Percentiles rank a stretch among this genome's conserved stretches.
Conservation (phyloP, 495 filamentous ascomycete genomes). For the Aspergillus carlsbadensis region DNA sequence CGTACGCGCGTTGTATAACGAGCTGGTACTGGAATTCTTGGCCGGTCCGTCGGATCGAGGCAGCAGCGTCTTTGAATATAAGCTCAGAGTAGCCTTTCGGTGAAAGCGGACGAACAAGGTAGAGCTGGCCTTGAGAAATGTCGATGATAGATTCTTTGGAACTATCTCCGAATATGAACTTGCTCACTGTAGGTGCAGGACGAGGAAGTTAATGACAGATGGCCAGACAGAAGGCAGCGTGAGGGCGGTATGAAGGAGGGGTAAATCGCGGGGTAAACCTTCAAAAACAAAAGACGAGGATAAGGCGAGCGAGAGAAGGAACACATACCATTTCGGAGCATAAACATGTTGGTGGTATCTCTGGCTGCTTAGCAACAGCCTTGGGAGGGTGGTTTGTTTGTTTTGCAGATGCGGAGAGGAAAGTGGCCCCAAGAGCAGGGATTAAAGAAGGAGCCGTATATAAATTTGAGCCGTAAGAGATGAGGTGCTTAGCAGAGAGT, state of each 20-base stretch:
- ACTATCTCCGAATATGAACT: constrained; percentile 86
- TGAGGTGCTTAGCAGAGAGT: neutral
- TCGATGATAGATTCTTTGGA: constrained; percentile 94
- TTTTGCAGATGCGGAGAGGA: neutral
- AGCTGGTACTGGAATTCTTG: constrained; percentile 97
- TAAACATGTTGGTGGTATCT: constrained; percentile 60
- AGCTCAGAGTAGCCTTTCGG: constrained; percentile 97
- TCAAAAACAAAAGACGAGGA: neutral
- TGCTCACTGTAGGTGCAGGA: constrained; percentile 62
- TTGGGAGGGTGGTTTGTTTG: constrained; percentile 14
- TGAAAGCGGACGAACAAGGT: constrained; percentile 90
- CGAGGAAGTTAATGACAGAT: neutral
- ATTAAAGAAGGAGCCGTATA: neutral
- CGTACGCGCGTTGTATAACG: constrained; percentile 91
- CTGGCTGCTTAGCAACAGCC: constrained; percentile 30
- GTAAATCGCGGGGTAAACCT: constrained; percentile 30
- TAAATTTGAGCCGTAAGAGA: neutral
- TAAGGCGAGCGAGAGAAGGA: constrained; percentile 19
- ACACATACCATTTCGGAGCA: constrained; percentile 66
- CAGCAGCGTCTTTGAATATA: constrained; percentile 96
- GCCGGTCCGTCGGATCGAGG: constrained; percentile 85
- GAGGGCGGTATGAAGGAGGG: constrained; percentile 29
- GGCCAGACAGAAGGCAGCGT: constrained; percentile 1
- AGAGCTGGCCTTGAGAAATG: constrained; percentile 92
- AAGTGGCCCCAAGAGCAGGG: constrained; percentile 10